phyloP scores from a whole-genome alignment of 2,329 filamentous ascomycete species.

The Aspergillus flavus region DNA sequence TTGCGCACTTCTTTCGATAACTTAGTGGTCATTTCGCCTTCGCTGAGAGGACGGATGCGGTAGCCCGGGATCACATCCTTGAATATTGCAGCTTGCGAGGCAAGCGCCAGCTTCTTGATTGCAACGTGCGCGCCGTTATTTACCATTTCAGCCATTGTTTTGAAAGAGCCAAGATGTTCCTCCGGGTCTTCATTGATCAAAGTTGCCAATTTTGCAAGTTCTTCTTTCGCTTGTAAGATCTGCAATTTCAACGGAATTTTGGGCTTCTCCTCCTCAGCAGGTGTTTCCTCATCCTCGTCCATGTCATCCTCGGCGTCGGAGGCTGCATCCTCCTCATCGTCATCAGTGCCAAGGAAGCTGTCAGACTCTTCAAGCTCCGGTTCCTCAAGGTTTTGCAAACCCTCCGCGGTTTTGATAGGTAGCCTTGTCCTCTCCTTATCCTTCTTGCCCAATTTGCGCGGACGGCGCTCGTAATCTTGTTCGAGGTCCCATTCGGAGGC shows the following conservation, averaged over 20 bases:
- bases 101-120: conserved; percentile 83
- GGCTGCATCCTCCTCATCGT: conserved; percentile 56
- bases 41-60: conserved; percentile 78
- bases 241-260: conserved; percentile 75
- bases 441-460: conserved; percentile 75
- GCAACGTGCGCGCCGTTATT: conserved; percentile 63
- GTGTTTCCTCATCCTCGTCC: conserved; percentile 51
- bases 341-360: conserved; percentile 64
- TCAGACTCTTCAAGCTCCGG: conserved; percentile 55
- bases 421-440: conserved; percentile 73
- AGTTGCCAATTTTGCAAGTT: conserved; percentile 79
- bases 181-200: conserved; percentile 90
- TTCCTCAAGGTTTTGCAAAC: conserved; percentile 65
- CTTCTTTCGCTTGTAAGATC: conserved; percentile 85
- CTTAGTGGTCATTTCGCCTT: conserved; percentile 75
- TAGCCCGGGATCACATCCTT: conserved; percentile 97
- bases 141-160: conserved; percentile 73
- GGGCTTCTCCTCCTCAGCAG: conserved; percentile 55
- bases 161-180: conserved; percentile 80
- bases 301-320: conserved; percentile 17
- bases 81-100: conserved; percentile 86
- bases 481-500: conserved; percentile 87
- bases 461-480: conserved; percentile 82
- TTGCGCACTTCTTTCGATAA: conserved; percentile 89
- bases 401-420: conserved; percentile 84